Percentiles rank a stretch among this genome's conserved stretches.
Conservation (phyloP, 768 basidiomycete species). For the Porpolomopsis calyptriformis region DNA sequence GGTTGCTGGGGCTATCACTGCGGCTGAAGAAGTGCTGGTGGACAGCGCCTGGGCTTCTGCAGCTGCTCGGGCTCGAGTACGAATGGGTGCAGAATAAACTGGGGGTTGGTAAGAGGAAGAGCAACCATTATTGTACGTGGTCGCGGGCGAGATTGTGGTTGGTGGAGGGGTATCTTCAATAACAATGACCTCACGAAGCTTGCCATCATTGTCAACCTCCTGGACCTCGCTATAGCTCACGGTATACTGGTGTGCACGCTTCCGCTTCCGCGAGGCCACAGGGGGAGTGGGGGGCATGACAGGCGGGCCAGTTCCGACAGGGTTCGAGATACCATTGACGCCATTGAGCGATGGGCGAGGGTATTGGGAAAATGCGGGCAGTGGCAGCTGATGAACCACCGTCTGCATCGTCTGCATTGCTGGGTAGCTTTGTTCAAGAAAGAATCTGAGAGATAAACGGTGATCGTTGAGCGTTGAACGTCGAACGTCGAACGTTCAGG, state of each 20-base stretch:
- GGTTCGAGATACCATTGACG: conserved; percentile 23
- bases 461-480: no score
- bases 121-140: conserved; percentile 58
- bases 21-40: conserved; percentile 48
- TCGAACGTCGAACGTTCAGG: no score
- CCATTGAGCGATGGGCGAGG: conserved; percentile 46
- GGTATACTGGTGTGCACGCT: conserved; percentile 69
- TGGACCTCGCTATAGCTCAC: conserved; percentile 84
- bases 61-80: conserved; percentile 78
- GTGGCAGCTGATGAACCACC: conserved; percentile 55
- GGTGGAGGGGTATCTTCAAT: conserved; percentile 89
- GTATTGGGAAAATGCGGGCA: conserved; percentile 56
- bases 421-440: no score
- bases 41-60: conserved; percentile 76
- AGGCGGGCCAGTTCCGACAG: conserved; percentile 39
- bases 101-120: conserved; percentile 78
- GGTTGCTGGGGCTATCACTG: conserved; percentile 54
- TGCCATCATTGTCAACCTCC: conserved; percentile 71
- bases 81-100: conserved; percentile 60
- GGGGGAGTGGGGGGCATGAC: conserved; percentile 66
- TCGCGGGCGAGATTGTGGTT: conserved; percentile 66
- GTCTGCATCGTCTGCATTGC: conserved; percentile 55
- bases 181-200: conserved; percentile 78
- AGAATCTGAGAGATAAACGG: no score
- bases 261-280: conserved; percentile 67